phyloP scores from a whole-genome alignment of 2,329 filamentous ascomycete species.

The Sclerotinia nivalis region DNA sequence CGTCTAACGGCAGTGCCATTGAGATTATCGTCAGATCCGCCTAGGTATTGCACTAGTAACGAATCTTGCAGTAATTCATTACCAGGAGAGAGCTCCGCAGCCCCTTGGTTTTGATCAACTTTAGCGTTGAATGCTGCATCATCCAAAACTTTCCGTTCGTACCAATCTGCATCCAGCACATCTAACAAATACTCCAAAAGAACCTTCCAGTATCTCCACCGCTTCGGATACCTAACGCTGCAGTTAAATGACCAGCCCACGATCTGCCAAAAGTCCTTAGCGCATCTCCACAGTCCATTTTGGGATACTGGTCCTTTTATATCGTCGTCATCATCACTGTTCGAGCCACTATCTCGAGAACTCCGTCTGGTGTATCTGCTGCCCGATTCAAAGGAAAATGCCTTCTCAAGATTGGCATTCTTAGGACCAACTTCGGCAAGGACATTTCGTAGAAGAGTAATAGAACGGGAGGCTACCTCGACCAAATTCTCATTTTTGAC shows the following conservation, averaged over 20 bases:
- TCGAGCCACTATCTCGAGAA: slow-evolving; percentile 45
- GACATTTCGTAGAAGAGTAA: slow-evolving; percentile 69
- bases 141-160: slow-evolving; percentile 56
- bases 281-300: slow-evolving; percentile 70
- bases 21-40: slow-evolving; percentile 38
- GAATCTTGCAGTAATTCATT: slow-evolving; percentile 50
- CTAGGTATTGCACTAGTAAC: slow-evolving; percentile 56
- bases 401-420: slow-evolving; percentile 67
- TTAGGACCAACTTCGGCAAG: slow-evolving; percentile 66
- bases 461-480: slow-evolving; percentile 64
- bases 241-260: slow-evolving; percentile 95
- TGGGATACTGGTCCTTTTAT: slow-evolving; percentile 62
- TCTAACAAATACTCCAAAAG: slow-evolving; percentile 83
- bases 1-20: slow-evolving; percentile 38
- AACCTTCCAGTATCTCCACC: slow-evolving; percentile 79
- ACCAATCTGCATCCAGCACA: slow-evolving; percentile 71
- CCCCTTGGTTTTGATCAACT: slow-evolving; percentile 39
- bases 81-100: slow-evolving; percentile 25
- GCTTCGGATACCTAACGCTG: slow-evolving; percentile 66
- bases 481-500: slow-evolving; percentile 57
- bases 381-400: slow-evolving; percentile 64
- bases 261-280: slow-evolving; percentile 84
- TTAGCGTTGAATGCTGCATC: slow-evolving; percentile 19
- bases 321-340: slow-evolving; percentile 46
- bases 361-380: slow-evolving; percentile 35